These are phyloP conservation scores for Debaryomyces maramus DNA, from an alignment of 805 yeast species.

Conservation along the genomic window DNA sequence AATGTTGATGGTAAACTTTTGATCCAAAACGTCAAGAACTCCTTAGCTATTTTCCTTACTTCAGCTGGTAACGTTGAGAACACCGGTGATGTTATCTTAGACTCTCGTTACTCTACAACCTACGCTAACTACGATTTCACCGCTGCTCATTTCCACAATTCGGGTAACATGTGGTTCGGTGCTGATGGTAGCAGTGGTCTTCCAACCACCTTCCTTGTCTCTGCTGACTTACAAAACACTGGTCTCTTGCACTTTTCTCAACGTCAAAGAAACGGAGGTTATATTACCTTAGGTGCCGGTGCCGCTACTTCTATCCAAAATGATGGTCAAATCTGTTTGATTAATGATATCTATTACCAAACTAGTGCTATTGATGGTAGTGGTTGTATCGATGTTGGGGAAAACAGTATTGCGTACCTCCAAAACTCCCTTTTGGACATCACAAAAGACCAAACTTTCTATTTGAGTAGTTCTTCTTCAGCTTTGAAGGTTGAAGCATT, in stretches of 20 bases:
- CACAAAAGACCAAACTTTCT: slow-evolving; percentile 15
- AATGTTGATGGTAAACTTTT: slow-evolving; percentile 17
- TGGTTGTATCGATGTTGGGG: slow-evolving; percentile 28
- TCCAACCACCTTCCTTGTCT: slow-evolving; percentile 14
- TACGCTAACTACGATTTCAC: slow-evolving; percentile 19
- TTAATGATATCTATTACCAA: slow-evolving; percentile 23
- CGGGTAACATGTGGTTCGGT: slow-evolving; percentile 25
- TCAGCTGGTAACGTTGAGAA: slow-evolving; percentile 14
- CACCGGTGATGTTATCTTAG: slow-evolving; percentile 23
- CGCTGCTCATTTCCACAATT: slow-evolving; percentile 17
- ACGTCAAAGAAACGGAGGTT: slow-evolving; percentile 18
- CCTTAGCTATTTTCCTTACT: slow-evolving; percentile 15
- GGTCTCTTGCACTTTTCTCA: slow-evolving; percentile 24
- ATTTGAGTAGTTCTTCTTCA: slow-evolving; percentile 18
- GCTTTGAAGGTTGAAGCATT: slow-evolving; percentile 16
- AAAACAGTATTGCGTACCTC: slow-evolving; percentile 10
- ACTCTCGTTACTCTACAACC: slow-evolving; percentile 17
- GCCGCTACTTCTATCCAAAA: slow-evolving; percentile 12
- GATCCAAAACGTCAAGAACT: slow-evolving; percentile 7
- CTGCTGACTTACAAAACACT: slow-evolving; percentile 18
- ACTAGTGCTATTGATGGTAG: slow-evolving; percentile 20
- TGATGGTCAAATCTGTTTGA: slow-evolving; percentile 27
- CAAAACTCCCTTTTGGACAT: slow-evolving; percentile 15
- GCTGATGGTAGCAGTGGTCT: slow-evolving; percentile 18
- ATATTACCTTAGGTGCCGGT: slow-evolving; percentile 20